phyloP scores from a whole-genome alignment of 768 basidiomycete genomes.

The Mycena amicta region DNA sequence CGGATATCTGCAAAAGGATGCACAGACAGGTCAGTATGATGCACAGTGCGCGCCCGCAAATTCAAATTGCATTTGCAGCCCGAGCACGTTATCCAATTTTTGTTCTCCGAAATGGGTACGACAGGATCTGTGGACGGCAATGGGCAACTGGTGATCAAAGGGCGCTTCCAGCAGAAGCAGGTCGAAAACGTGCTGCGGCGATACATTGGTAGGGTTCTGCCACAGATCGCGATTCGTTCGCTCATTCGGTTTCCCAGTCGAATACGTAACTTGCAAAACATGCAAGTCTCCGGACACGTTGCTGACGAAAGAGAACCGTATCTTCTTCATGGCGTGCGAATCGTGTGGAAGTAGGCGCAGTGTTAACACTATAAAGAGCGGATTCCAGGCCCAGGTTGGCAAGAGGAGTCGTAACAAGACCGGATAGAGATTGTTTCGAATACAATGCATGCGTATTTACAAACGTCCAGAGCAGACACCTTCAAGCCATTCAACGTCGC shows the following conservation, averaged over 20 bases:
- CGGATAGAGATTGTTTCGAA: conserved; percentile 38
- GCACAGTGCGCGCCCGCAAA: neutral
- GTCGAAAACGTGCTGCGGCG: conserved; percentile 95
- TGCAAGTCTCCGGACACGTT: conserved; percentile 99
- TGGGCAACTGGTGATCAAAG: conserved; percentile 93
- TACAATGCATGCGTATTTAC: no score
- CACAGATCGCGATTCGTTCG: neutral
- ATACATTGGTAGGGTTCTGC: conserved; percentile 81
- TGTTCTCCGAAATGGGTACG: conserved; percentile 98
- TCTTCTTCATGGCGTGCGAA: conserved; percentile 97
- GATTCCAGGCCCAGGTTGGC: conserved; percentile 95
- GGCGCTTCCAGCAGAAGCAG: conserved; percentile 97
- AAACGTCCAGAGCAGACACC: conserved; percentile 71
- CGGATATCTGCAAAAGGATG: conserved; percentile 98
- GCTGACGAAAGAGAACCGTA: conserved; percentile 95
- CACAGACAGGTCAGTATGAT: conserved; percentile 63
- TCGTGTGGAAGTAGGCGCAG: conserved; percentile 89
- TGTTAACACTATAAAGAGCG: conserved; percentile 96
- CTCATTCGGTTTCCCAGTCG: conserved; percentile 53
- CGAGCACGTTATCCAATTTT: conserved; percentile 95
- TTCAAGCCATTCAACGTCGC: conserved; percentile 85
- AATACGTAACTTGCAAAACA: conserved; percentile 99
- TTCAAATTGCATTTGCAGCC: conserved; percentile 49
- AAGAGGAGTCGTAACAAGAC: conserved; percentile 84
- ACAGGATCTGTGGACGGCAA: conserved; percentile 93